Percentiles rank a stretch among this genome's conserved stretches.
These are phyloP conservation scores for Teunomyces lycoperdinae DNA, from an alignment of 805 yeast species.

Conservation along the genomic window DNA sequence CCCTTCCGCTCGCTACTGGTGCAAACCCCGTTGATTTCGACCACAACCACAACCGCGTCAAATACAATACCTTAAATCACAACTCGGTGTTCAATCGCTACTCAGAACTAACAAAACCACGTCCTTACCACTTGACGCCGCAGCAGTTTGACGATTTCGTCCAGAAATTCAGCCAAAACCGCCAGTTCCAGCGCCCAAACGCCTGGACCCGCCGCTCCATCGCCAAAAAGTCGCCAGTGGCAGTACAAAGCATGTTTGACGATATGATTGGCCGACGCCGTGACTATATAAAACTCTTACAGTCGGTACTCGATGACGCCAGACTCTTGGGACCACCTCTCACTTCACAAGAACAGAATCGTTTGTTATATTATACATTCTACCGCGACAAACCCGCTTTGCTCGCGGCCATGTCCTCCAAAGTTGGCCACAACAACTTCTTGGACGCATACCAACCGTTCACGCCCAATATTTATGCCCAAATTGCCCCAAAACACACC, in stretches of 20 bases:
- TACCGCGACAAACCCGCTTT: slow-evolving; percentile 24
- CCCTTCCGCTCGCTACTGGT: background rate
- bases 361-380: slow-evolving; percentile 26
- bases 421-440: slow-evolving; percentile 7
- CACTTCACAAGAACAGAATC: slow-evolving; percentile 27
- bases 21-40: slow-evolving; percentile 4
- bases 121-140: slow-evolving; percentile 21
- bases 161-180: slow-evolving; percentile 16
- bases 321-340: slow-evolving; percentile 20
- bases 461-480: slow-evolving; percentile 17
- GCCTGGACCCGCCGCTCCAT: slow-evolving; percentile 12
- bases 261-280: slow-evolving; percentile 18
- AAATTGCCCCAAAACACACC: slow-evolving; percentile 10
- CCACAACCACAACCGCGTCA: slow-evolving; percentile 6
- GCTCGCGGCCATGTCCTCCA: slow-evolving; percentile 14
- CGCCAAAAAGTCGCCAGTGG: background rate
- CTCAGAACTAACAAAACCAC: slow-evolving; percentile 24
- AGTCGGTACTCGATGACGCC: slow-evolving; percentile 27
- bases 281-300: slow-evolving; percentile 18
- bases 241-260: slow-evolving; percentile 12
- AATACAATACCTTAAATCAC: slow-evolving; percentile 23
- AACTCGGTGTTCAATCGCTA: slow-evolving; percentile 22
- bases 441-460: slow-evolving; percentile 12
- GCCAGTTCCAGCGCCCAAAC: slow-evolving; percentile 28
- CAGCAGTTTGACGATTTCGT: slow-evolving; percentile 29